Conservation (phyloP, 257 asterid species). For the Cynanchum wilfordii region DNA sequence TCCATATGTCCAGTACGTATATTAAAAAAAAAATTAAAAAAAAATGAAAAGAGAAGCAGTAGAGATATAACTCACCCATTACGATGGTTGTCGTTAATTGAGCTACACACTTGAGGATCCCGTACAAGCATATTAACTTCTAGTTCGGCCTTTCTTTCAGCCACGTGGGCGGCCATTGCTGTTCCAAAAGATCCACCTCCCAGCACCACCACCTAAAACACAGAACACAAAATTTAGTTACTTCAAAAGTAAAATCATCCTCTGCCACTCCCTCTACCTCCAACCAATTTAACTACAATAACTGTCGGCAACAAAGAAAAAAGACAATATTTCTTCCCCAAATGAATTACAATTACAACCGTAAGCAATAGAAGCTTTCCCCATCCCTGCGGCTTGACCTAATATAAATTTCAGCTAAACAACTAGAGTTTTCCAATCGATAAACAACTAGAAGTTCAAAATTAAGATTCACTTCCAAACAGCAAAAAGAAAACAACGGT, state of each 20-base stretch:
- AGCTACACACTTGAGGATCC: slow-evolving; percentile 59
- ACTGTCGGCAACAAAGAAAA: not conserved
- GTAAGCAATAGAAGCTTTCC: not conserved
- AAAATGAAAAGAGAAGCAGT: not conserved
- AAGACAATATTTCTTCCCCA: not conserved
- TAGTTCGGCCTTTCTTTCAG: slow-evolving; percentile 53
- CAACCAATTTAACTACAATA: not conserved
- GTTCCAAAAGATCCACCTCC: slow-evolving; percentile 99
- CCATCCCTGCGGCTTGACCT: not conserved
- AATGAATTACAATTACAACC: not conserved
- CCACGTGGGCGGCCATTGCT: slow-evolving; percentile 95
- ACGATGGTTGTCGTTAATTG: slow-evolving; percentile 51
- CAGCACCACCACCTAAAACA: slow-evolving; percentile 71
- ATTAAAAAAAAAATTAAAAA: not conserved
- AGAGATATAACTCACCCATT: slow-evolving; percentile 44
- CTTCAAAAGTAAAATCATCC: not conserved
- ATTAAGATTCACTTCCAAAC: not conserved
- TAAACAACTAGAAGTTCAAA: not conserved
- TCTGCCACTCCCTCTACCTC: not conserved
- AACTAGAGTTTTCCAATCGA: not conserved
- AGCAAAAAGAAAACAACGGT: not conserved
- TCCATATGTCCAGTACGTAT: not conserved
- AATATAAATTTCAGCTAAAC: not conserved
- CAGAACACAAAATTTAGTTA: slow-evolving; percentile 15
- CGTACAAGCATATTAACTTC: slow-evolving; percentile 79